These are phyloP conservation scores for Colletotrichum magnum DNA, from an alignment of 2,329 filamentous ascomycete species.

Conservation along the genomic window DNA sequence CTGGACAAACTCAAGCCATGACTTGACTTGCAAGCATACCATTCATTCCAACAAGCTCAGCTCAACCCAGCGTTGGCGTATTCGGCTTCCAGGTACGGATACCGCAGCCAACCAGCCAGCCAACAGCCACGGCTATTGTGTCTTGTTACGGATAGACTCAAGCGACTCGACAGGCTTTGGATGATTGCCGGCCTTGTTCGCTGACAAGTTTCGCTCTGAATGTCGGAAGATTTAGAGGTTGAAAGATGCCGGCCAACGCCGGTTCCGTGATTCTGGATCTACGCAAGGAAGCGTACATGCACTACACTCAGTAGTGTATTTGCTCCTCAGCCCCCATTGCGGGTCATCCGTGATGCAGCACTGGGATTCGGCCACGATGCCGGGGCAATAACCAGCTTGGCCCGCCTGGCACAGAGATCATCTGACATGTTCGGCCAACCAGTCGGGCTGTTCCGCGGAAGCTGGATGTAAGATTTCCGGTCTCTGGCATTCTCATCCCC, in stretches of 20 bases:
- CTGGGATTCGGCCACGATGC: not conserved
- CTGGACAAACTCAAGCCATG: not conserved
- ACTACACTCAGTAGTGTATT: not conserved
- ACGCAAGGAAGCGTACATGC: not conserved
- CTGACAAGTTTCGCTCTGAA: not conserved
- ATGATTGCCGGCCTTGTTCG: not conserved
- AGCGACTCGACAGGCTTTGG: not conserved
- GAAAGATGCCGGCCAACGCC: not conserved
- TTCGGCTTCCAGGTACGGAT: not conserved
- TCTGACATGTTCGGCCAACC: constrained; percentile 9
- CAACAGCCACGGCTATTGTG: not conserved
- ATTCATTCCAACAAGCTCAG: not conserved
- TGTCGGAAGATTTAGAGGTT: constrained; percentile 1
- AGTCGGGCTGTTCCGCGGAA: constrained; percentile 12
- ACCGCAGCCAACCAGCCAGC: not conserved
- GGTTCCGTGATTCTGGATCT: constrained; percentile 10
- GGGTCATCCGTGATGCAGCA: constrained; percentile 5
- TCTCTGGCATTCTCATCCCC: not conserved
- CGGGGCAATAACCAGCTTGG: not conserved
- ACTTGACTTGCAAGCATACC: not conserved
- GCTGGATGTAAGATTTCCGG: constrained; percentile 7
- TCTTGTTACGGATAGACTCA: not conserved
- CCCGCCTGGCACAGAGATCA: not conserved
- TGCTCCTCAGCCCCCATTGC: not conserved
- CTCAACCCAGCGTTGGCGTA: not conserved